phyloP scores from a whole-genome alignment of 257 asterid genomes.

The Ligustrum vulgare region DNA sequence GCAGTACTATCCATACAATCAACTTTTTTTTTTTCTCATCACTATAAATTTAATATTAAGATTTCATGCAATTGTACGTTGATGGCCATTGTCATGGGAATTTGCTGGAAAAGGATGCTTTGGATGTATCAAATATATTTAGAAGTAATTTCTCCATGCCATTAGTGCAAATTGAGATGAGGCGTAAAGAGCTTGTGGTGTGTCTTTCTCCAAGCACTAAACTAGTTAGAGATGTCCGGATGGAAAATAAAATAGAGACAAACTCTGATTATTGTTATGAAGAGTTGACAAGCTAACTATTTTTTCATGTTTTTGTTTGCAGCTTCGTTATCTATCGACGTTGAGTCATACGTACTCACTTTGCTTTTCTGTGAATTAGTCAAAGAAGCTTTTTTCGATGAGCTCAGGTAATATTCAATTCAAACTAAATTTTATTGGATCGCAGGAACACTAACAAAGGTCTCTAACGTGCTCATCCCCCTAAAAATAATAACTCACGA shows the following conservation, averaged over 20 bases:
- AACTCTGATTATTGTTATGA: constrained; percentile 51
- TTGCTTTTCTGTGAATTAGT: constrained; percentile 90
- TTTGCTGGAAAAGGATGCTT: no score
- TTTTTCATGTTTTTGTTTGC: constrained; percentile 23
- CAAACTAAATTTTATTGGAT: not conserved
- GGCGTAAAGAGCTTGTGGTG: constrained; percentile 76
- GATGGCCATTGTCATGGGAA: constrained; percentile 98
- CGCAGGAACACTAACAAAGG: not conserved
- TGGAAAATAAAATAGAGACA: constrained; percentile 81
- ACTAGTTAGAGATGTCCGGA: constrained; percentile 70
- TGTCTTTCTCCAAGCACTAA: constrained; percentile 73
- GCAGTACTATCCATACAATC: not conserved
- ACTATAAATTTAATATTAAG: constrained; percentile 15
- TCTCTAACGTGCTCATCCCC: no score
- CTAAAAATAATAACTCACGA: constrained; percentile 11
- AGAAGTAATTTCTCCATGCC: constrained; percentile 59
- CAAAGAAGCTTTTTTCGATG: constrained; percentile 86
- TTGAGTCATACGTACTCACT: constrained; percentile 58
- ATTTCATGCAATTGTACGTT: constrained; percentile 61
- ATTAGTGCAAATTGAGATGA: constrained; percentile 60
- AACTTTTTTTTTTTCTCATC: not conserved
- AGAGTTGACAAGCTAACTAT: not conserved
- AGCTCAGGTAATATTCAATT: constrained; percentile 64
- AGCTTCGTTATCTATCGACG: constrained; percentile 79
- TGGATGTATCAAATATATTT: no score